Conservation (phyloP, 305 asterid species). For the Fraxinus floribunda region DNA sequence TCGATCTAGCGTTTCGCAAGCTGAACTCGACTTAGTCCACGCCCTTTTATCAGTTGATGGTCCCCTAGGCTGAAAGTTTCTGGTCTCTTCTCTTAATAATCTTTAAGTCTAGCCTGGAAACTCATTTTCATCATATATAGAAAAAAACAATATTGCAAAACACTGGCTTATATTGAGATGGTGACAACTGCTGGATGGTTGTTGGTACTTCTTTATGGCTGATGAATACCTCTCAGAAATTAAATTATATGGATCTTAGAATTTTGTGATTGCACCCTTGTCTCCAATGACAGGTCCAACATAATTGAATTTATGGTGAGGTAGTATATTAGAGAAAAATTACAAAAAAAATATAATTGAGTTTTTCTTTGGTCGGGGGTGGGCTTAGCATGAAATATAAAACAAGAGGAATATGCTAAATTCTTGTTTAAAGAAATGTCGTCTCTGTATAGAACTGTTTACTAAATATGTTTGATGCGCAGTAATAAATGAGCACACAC, state of each 20-base stretch:
- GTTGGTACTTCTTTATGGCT: conserved; percentile 63
- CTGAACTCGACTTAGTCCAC: not conserved
- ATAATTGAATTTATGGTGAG: not conserved
- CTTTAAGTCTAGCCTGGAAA: conserved; percentile 45
- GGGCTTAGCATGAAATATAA: not conserved
- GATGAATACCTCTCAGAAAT: conserved; percentile 35
- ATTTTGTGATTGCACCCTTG: not conserved
- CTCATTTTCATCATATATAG: conserved; percentile 12
- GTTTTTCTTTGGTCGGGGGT: not conserved
- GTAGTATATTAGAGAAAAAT: not conserved
- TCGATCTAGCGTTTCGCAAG: not conserved
- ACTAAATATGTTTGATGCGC: not conserved
- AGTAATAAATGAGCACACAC: not conserved
- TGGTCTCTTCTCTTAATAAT: conserved; percentile 33
- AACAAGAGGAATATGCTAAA: not conserved
- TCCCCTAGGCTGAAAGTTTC: conserved; percentile 49
- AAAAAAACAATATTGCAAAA: not conserved
- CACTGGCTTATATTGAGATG: conserved; percentile 40
- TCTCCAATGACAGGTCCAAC: not conserved
- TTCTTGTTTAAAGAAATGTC: not conserved
- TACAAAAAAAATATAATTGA: not conserved
- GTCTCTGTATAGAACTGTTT: not conserved
- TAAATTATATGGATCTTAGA: conserved; percentile 7
- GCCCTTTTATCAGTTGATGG: conserved; percentile 32
- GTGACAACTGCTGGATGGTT: conserved; percentile 62